Evolutionary conservation across 768 basidiomycete genomes (phyloP).

Genomic region (Mrakia gelida): DNA sequence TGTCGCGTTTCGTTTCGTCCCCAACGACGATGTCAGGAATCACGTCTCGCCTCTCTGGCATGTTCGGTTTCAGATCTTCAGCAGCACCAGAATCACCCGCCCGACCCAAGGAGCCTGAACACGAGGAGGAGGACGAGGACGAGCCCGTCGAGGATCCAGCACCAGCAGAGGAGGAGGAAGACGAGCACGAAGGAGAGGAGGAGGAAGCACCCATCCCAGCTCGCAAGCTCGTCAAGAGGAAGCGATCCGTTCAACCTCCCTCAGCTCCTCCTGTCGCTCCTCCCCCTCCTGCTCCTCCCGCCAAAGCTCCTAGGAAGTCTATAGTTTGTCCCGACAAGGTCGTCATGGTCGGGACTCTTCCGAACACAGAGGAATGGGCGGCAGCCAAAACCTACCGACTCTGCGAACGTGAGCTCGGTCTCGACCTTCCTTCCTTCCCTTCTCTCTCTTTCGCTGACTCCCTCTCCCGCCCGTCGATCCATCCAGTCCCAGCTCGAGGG

Average conservation of each 20-base stretch:
- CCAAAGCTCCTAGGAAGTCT: too few species aligned
- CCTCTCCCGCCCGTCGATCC: background rate
- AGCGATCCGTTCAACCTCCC: too few species aligned
- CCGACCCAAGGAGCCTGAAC: too few species aligned
- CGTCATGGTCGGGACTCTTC: background rate
- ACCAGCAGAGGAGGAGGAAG: background rate
- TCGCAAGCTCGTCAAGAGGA: background rate
- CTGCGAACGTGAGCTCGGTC: slow-evolving; percentile 14
- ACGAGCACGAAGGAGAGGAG: background rate
- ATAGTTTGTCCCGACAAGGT: too few species aligned
- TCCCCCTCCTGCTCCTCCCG: too few species aligned
- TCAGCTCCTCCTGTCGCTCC: too few species aligned
- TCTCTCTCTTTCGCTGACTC: background rate
- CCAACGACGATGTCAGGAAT: background rate
- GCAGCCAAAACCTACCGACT: slow-evolving; percentile 1
- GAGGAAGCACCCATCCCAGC: background rate
- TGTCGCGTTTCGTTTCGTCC: too few species aligned
- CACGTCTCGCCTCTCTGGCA: background rate
- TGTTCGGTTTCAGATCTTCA: background rate
- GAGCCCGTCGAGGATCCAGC: background rate
- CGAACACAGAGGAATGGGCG: background rate
- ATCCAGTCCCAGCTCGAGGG: background rate
- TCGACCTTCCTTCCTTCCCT: background rate
- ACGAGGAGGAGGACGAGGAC: background rate
- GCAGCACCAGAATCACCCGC: background rate